Percentiles rank a stretch among this genome's conserved stretches.
phyloP scores from a whole-genome alignment of 805 yeast species.

The Pichia californica region DNA sequence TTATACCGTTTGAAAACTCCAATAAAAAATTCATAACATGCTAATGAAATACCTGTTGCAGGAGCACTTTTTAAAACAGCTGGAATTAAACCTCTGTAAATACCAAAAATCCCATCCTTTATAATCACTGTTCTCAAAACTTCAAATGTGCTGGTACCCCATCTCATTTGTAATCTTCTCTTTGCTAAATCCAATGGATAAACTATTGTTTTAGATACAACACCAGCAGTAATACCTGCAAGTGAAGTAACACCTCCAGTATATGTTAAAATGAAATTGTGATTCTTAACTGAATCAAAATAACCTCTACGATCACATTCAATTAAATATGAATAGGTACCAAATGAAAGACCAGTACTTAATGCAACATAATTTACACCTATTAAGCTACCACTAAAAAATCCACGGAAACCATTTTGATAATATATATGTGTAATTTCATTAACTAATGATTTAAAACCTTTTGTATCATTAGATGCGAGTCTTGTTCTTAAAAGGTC shows the following conservation, averaged over 20 bases:
- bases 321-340: constrained; percentile 45
- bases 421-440: constrained; percentile 32
- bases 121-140: constrained; percentile 36
- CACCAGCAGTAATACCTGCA: constrained; percentile 74
- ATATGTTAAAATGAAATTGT: constrained; percentile 14
- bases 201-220: constrained; percentile 59
- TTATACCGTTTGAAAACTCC: constrained; percentile 15
- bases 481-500: constrained; percentile 84
- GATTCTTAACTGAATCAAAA: background rate
- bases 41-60: constrained; percentile 39
- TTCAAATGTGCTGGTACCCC: constrained; percentile 13
- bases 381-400: constrained; percentile 44
- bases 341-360: constrained; percentile 69
- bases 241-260: constrained; percentile 39
- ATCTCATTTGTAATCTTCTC: constrained; percentile 62
- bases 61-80: constrained; percentile 79
- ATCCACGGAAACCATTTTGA: constrained; percentile 37
- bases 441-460: constrained; percentile 28
- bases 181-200: constrained; percentile 86
- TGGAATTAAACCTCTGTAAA: constrained; percentile 69
- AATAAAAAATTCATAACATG: constrained; percentile 28
- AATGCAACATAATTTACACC: constrained; percentile 60
- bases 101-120: constrained; percentile 57
- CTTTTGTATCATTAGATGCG: constrained; percentile 50
- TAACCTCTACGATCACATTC: constrained; percentile 1